Evolutionary conservation across 2,329 filamentous ascomycete species (phyloP), one percentile per base, ranked within the genome.

Genomic region (Pseudocercospora eumusae): DNA sequence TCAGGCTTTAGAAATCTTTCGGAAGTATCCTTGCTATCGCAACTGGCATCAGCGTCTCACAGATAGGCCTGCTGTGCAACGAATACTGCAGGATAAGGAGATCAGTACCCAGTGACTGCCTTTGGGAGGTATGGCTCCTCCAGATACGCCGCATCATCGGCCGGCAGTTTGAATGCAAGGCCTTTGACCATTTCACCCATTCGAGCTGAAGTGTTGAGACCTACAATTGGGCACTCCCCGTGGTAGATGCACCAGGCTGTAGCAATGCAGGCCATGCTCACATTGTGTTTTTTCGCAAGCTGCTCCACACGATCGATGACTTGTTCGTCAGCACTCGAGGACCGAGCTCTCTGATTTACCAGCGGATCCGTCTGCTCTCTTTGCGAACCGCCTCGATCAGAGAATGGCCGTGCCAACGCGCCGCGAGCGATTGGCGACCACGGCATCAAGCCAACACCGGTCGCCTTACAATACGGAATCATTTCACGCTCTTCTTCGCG

Each of bases 401-500:
- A 42, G 64, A 63, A 69, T 20, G 69, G 69, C 25, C 66, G 60
- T 2, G 62, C 58, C 23, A 73, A 61, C 4, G 66, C 63, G 2
- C 71, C 71, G 5, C 69, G 59, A 6, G 68, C 70, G 20, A 72
- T 44, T 10, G 70, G 70, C 2, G 66, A 69, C 70, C 70, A 73
- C 6, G 78, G 79, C 60, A 83, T 80, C 7, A 80, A 64, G 1
- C 79, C 81, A 31, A 83, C 78, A 4, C 81, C 81, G 3, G 78
- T 80, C 31, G 76, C 71, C 7, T 76, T 70, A 62, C 81, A 83
- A 52, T 78, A 81, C 21, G 77, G 77, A 57, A 77, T 82, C 82
- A 84, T 84, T 66, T 84, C 82, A 3, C 81, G 74, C 69, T 84
- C 85, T 64, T 88, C 86, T 68, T 89, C 86, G 4, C 87, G 80